Evolutionary conservation across 768 basidiomycete genomes (phyloP), one percentile per base, ranked within the genome.

Genomic region (Tremella fuciformis): DNA sequence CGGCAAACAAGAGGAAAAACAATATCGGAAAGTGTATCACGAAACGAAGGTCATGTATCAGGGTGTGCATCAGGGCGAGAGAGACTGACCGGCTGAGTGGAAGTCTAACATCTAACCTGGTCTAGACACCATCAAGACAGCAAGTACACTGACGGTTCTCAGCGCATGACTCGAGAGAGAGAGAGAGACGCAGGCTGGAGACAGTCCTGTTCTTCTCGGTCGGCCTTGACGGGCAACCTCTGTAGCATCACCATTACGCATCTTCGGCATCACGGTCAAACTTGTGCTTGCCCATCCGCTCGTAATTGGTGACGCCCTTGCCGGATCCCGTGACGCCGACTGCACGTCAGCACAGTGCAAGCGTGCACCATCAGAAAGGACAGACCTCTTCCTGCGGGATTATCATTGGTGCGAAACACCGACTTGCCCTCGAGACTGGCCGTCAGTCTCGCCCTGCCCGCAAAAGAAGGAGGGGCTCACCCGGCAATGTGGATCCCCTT

Each of bases 401-500:
- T 75, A 53, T 75, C 75, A 3, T 73, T 68, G 2, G 75, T 76
- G 46, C 68, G 61, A 56, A 76, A 76, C 53, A 73, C 74, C 13
- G 75, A 76, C 55, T 73, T 76, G 2, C 75, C 75, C 49, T 76
- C 70, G 21, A 76, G 59, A 6, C 75, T 76, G 52, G 16, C 9
- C 34, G 15, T 47, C 50, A 53, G 48, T 24, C 6, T 6, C 6
- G 29, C 29, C 56, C 34, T 29, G 41, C 24, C n/a, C 22, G 29
- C 18, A 6, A 37, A 21, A 2, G n/a, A 44, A 24, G 15, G 48
- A 52, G 26, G 38, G 2, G 25, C 51, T 11, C 19, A 76, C 67
- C 77, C 77, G 44, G 70, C 63, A 39, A 76, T 74, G 56, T 76
- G 73, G 19, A 77, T 71, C 9, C 77, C 77, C 68, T 78, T 78